phyloP scores from a whole-genome alignment of 2,329 filamentous ascomycete species.

The Scedosporium aurantiacum region DNA sequence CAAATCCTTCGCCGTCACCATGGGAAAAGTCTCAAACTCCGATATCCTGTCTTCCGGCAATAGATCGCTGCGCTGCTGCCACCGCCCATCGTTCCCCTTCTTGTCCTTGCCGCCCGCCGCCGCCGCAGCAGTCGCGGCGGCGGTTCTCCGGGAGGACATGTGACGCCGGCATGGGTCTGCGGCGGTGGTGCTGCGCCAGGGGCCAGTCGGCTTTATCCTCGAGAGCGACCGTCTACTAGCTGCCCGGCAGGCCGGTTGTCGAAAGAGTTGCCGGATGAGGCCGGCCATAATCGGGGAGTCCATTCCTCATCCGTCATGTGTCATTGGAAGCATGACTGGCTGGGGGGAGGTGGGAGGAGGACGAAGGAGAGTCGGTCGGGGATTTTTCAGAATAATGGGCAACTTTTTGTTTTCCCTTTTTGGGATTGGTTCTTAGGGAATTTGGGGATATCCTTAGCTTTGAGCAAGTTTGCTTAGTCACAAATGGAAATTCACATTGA shows the following conservation, averaged over 20 bases:
- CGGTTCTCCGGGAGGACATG: conserved; percentile 4
- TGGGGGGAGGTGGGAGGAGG: conserved; percentile 1
- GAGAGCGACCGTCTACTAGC: conserved; percentile 14
- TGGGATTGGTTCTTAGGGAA: background rate
- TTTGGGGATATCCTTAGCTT: background rate
- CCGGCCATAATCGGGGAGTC: conserved; percentile 69
- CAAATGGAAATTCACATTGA: background rate
- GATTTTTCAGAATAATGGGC: background rate
- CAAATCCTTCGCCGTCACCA: conserved; percentile 73
- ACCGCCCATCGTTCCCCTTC: conserved; percentile 54
- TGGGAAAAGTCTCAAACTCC: conserved; percentile 73
- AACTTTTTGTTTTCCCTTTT: background rate
- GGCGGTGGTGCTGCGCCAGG: conserved; percentile 3
- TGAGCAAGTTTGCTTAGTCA: background rate
- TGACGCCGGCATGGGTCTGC: background rate
- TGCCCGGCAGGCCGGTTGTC: conserved; percentile 49
- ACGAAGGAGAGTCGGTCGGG: conserved; percentile 8
- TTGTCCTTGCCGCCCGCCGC: conserved; percentile 10
- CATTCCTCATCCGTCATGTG: conserved; percentile 38
- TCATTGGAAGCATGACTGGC: background rate
- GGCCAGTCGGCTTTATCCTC: conserved; percentile 15
- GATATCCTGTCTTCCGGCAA: conserved; percentile 66
- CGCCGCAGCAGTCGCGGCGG: background rate
- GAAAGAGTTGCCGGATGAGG: conserved; percentile 78
- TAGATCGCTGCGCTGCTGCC: conserved; percentile 73